Conservation (phyloP, 2,329 filamentous ascomycete species). For the Sporothrix globosa region DNA sequence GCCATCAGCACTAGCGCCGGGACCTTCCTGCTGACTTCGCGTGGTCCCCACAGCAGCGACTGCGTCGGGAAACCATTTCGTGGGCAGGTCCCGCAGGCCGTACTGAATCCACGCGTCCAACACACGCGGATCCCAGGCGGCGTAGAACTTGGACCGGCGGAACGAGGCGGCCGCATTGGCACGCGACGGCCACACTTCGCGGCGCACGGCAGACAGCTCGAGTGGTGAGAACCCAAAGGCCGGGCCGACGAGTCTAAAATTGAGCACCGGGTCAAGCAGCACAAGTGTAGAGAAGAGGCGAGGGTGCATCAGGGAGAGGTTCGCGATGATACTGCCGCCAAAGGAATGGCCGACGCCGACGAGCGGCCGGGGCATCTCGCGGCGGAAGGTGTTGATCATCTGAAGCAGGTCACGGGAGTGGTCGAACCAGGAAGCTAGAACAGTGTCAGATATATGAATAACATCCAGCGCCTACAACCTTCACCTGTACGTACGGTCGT, state of each 20-base stretch:
- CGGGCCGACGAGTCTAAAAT: conserved; percentile 55
- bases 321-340: conserved; percentile 73
- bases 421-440: conserved; percentile 78
- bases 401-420: conserved; percentile 81
- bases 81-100: conserved; percentile 76
- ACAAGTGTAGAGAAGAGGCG: conserved; percentile 75
- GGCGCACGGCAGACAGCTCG: conserved; percentile 68
- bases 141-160: conserved; percentile 72
- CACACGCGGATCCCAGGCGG: conserved; percentile 78
- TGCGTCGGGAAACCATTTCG: conserved; percentile 56
- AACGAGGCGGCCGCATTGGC: conserved; percentile 69
- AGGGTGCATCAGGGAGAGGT: conserved; percentile 76
- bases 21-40: conserved; percentile 39
- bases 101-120: conserved; percentile 72
- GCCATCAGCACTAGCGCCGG: conserved; percentile 40
- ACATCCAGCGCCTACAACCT: neutral
- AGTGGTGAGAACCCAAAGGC: conserved; percentile 49
- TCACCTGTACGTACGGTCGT: conserved; percentile 70
- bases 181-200: conserved; percentile 81
- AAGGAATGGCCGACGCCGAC: conserved; percentile 89
- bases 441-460: conserved; percentile 30
- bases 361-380: conserved; percentile 77
- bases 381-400: conserved; percentile 81
- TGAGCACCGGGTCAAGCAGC: conserved; percentile 84
- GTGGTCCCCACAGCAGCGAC: neutral